phyloP scores from a whole-genome alignment of 768 basidiomycete genomes.

The Suillus weaverae region DNA sequence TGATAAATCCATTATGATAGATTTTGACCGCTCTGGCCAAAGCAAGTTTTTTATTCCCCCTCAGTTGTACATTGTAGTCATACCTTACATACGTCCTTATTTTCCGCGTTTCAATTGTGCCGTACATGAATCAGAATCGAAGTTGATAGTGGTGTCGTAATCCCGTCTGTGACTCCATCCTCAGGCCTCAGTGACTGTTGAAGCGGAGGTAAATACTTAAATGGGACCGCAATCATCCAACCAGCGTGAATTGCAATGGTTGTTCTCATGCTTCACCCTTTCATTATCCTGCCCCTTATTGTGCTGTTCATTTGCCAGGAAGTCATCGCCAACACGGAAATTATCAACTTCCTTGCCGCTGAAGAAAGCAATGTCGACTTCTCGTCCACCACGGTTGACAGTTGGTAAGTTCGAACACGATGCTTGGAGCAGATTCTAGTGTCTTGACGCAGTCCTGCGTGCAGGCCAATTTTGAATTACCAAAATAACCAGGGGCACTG shows the following conservation, averaged over 20 bases:
- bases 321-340: conserved; percentile 60
- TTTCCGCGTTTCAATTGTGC: conserved; percentile 1
- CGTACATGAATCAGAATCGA: not conserved
- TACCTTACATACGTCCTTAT: conserved; percentile 1
- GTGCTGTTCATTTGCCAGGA: conserved; percentile 24
- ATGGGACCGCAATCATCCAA: conserved; percentile 2
- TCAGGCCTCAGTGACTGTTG: not conserved
- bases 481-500: conserved; percentile 35
- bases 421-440: conserved; percentile 10
- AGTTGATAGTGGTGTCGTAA: not conserved
- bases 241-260: not conserved
- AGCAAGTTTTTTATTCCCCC: not conserved
- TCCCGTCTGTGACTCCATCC: not conserved
- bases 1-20: not conserved
- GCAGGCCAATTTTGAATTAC: conserved; percentile 43
- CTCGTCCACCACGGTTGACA: conserved; percentile 24
- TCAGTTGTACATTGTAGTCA: conserved; percentile 1
- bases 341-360: conserved; percentile 52
- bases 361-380: conserved; percentile 21
- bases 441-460: conserved; percentile 2
- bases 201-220: conserved; percentile 2
- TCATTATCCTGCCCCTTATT: conserved; percentile 10
- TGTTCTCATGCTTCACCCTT: conserved; percentile 2
- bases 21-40: not conserved
- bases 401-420: conserved; percentile 24